phyloP scores from a whole-genome alignment of 257 asterid species.

The Solanum etuberosum region DNA sequence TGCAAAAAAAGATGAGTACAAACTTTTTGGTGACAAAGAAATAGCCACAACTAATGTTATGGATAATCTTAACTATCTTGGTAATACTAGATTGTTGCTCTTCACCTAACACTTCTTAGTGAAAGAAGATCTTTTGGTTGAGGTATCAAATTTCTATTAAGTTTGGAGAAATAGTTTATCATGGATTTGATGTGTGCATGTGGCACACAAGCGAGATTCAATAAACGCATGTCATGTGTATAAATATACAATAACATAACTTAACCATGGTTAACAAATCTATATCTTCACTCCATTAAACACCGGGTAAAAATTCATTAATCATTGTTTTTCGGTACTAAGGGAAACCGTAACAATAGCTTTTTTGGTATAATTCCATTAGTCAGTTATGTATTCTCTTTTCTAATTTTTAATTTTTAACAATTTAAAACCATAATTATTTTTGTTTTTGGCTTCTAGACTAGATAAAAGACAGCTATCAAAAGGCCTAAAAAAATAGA shows the following conservation, averaged over 20 bases:
- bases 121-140: background rate
- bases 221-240: background rate
- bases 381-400: background rate
- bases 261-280: background rate
- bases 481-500: background rate
- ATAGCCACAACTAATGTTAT: background rate
- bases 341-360: background rate
- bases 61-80: background rate
- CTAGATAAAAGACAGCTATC: background rate
- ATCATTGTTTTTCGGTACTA: background rate
- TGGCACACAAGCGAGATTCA: background rate
- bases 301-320: background rate
- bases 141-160: background rate
- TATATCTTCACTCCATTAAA: background rate
- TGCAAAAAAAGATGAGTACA: background rate
- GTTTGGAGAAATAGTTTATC: background rate
- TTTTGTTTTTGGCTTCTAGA: background rate
- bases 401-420: background rate
- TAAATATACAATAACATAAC: too few species aligned
- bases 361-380: background rate
- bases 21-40: background rate
- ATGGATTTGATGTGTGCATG: background rate
- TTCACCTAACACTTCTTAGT: background rate
- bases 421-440: background rate
- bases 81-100: background rate